Percentiles rank a stretch among this genome's conserved stretches.
Evolutionary conservation across 768 basidiomycete genomes (phyloP).

Genomic region (Nevesoporus exiguus): DNA sequence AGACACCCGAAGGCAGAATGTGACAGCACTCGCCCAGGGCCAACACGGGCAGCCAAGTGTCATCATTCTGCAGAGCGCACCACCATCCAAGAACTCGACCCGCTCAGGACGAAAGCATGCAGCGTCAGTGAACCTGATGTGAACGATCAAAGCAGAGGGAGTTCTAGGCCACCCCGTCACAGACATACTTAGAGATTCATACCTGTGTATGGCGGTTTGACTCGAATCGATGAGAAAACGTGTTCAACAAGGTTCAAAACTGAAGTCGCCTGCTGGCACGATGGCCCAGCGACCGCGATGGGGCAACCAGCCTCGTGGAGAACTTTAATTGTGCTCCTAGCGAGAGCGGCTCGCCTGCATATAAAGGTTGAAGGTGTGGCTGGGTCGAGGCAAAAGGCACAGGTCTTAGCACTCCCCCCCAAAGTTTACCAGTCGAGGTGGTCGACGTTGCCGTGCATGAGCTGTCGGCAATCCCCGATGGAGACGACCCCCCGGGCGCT

Average conservation of each 20-base stretch:
- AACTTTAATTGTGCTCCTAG: neutral
- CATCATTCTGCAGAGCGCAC: neutral
- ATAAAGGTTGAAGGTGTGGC: slow-evolving; percentile 14
- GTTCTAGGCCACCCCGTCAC: neutral
- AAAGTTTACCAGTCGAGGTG: neutral
- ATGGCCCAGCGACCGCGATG: slow-evolving; percentile 13
- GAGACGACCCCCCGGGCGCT: slow-evolving; percentile 4
- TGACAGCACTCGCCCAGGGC: neutral
- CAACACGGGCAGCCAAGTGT: neutral
- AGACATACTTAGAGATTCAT: neutral
- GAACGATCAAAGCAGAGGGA: slow-evolving; percentile 1
- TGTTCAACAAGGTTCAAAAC: slow-evolving; percentile 17
- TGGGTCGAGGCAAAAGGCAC: slow-evolving; percentile 15
- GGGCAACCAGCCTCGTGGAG: slow-evolving; percentile 12
- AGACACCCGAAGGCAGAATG: slow-evolving; percentile 11
- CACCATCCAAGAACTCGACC: neutral
- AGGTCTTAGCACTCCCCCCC: neutral
- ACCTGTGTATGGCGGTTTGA: neutral
- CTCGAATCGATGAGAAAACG: slow-evolving; percentile 11
- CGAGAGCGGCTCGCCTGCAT: slow-evolving; percentile 3
- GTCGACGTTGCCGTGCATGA: slow-evolving; percentile 4
- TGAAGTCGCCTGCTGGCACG: slow-evolving; percentile 9
- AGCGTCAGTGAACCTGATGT: slow-evolving; percentile 1
- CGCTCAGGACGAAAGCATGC: slow-evolving; percentile 2
- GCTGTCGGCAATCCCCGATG: slow-evolving; percentile 15